Conservation (phyloP, 192 early-diverging fungal genomes). For the Entomortierella chlamydospora region DNA sequence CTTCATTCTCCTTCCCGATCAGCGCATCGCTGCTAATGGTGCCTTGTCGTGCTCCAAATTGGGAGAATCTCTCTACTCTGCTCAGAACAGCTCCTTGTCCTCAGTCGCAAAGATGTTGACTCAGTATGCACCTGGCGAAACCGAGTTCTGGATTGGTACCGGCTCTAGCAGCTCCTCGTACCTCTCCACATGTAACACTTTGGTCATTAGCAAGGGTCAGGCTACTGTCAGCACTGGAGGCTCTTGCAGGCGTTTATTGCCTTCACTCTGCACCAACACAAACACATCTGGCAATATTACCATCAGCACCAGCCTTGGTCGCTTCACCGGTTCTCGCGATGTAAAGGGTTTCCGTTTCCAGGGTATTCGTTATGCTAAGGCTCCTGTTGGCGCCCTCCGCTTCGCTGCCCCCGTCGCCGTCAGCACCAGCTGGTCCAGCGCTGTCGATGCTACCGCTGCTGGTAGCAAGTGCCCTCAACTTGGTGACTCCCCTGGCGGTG, state of each 20-base stretch:
- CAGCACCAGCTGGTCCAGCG: slow-evolving; percentile 24
- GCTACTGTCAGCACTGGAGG: slow-evolving; percentile 36
- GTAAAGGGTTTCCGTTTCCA: slow-evolving; percentile 47
- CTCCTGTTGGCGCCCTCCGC: slow-evolving; percentile 47
- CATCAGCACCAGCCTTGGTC: slow-evolving; percentile 32
- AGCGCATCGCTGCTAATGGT: slow-evolving; percentile 28
- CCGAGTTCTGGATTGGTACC: slow-evolving; percentile 48
- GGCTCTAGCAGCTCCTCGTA: slow-evolving; percentile 34
- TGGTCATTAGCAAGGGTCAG: slow-evolving; percentile 32
- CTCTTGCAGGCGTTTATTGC: slow-evolving; percentile 38
- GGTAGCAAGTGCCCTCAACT: slow-evolving; percentile 52
- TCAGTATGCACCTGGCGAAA: slow-evolving; percentile 15
- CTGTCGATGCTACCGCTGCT: slow-evolving; percentile 35
- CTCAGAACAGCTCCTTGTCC: slow-evolving; percentile 34
- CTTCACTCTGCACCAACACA: slow-evolving; percentile 47
- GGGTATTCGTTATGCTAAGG: slow-evolving; percentile 54
- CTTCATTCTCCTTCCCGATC: slow-evolving; percentile 44
- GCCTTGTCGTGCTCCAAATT: slow-evolving; percentile 20
- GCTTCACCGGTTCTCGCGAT: slow-evolving; percentile 45
- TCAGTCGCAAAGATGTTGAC: slow-evolving; percentile 40
- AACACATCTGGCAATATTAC: slow-evolving; percentile 38
- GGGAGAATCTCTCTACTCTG: slow-evolving; percentile 43
- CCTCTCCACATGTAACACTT: slow-evolving; percentile 39
- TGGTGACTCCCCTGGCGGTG: slow-evolving; percentile 34
- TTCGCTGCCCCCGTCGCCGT: slow-evolving; percentile 48